These are phyloP conservation scores for Eruca vesicaria DNA, from an alignment of 441 rosid genomes.

Conservation along the genomic window DNA sequence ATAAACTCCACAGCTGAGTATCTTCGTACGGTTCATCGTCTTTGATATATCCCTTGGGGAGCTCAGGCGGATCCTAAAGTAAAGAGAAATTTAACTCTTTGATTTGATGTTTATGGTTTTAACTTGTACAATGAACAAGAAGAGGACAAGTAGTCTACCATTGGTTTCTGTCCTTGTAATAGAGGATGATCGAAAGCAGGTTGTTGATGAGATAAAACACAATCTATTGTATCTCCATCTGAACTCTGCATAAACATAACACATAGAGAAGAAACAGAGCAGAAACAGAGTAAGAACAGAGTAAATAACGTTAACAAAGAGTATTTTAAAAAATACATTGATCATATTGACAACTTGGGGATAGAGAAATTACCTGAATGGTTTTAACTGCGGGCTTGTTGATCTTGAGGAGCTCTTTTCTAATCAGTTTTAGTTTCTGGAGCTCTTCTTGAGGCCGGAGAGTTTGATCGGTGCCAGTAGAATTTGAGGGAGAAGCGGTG, in stretches of 20 bases:
- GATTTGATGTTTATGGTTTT: no score
- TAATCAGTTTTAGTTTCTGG: constrained; percentile 50
- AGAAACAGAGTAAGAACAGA: not conserved
- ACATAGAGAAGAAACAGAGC: not conserved
- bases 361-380: constrained; percentile 58
- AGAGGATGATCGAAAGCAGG: constrained; percentile 91
- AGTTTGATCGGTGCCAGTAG: constrained; percentile 46
- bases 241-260: constrained; percentile 60
- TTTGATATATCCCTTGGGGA: constrained; percentile 52
- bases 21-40: constrained; percentile 37
- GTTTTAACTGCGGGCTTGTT: constrained; percentile 90
- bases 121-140: not conserved
- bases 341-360: not conserved
- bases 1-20: constrained; percentile 70
- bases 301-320: no score
- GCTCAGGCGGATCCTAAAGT: constrained; percentile 70
- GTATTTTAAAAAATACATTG: no score
- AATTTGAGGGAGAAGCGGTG: constrained; percentile 23
- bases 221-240: constrained; percentile 85
- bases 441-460: constrained; percentile 71
- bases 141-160: constrained; percentile 43
- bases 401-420: constrained; percentile 62
- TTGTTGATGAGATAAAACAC: constrained; percentile 72
- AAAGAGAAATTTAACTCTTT: not conserved
- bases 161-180: constrained; percentile 63